Conservation (phyloP, 371 early-diverging fungal genomes). For the Syncephalastrum sp. region DNA sequence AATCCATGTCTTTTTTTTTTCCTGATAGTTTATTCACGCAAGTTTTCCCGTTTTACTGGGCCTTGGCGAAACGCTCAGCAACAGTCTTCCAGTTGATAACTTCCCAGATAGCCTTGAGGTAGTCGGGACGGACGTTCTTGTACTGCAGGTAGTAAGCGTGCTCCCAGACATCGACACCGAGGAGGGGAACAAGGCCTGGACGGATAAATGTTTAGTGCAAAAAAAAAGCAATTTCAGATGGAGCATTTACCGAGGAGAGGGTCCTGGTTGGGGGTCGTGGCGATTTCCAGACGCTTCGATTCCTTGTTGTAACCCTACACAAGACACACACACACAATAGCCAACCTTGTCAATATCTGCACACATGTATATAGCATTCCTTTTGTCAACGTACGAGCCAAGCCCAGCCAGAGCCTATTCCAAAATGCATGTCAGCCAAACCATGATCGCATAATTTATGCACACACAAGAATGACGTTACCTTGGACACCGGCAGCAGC, state of each 20-base stretch:
- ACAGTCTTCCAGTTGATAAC: slow-evolving; percentile 98
- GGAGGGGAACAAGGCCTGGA: slow-evolving; percentile 72
- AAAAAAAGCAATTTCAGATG: slow-evolving; percentile 4
- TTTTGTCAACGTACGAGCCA: slow-evolving; percentile 76
- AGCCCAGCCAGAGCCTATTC: slow-evolving; percentile 90
- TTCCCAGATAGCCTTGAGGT: slow-evolving; percentile 94
- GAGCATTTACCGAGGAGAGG: slow-evolving; percentile 63
- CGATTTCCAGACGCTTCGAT: slow-evolving; percentile 79
- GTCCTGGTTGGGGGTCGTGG: slow-evolving; percentile 95
- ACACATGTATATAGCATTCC: neutral
- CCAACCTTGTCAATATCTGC: neutral
- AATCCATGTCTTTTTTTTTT: no score
- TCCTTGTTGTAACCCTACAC: slow-evolving; percentile 79
- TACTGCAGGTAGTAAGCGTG: slow-evolving; percentile 99
- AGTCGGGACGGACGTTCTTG: slow-evolving; percentile 95
- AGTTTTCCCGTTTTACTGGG: slow-evolving; percentile 26
- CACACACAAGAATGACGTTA: slow-evolving; percentile 7
- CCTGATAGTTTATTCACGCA: no score
- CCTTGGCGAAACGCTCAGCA: slow-evolving; percentile 75
- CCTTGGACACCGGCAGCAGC: slow-evolving; percentile 88
- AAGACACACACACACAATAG: neutral
- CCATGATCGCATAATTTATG: neutral
- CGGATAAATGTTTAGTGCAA: slow-evolving; percentile 6
- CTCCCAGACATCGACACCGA: slow-evolving; percentile 98
- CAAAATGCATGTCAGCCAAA: neutral